These are phyloP conservation scores for Croton setiger DNA, from an alignment of 441 rosid genomes.

Conservation along the genomic window DNA sequence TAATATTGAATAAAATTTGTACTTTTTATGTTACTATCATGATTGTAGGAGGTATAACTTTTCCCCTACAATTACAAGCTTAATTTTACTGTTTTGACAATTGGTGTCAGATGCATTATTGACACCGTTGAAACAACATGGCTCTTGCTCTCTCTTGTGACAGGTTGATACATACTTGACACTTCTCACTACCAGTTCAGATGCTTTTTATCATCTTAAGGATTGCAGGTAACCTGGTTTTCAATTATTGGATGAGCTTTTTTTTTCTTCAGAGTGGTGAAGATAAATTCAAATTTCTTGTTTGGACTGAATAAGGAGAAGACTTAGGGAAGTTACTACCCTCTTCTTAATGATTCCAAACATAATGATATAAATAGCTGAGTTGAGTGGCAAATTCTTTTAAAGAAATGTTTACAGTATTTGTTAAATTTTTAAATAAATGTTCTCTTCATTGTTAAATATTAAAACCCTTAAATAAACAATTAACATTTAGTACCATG, in stretches of 20 bases:
- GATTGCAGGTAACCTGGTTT: constrained; percentile 72
- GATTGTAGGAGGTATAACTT: constrained; percentile 3
- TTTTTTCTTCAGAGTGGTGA: neutral
- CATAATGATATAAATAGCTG: neutral
- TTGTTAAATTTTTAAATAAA: neutral
- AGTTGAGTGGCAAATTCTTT: neutral
- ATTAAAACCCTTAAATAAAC: neutral
- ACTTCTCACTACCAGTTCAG: constrained; percentile 96
- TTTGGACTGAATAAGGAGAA: neutral
- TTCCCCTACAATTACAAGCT: neutral
- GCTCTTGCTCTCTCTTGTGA: constrained; percentile 26
- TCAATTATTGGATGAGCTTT: neutral
- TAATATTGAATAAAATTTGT: constrained; percentile 2
- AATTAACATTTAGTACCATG: neutral
- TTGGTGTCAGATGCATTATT: constrained; percentile 4
- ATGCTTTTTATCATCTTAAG: constrained; percentile 94
- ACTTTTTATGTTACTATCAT: neutral
- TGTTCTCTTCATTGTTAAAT: neutral
- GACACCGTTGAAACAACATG: constrained; percentile 18
- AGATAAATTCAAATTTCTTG: neutral
- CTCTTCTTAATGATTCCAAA: neutral
- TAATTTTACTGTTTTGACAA: constrained; percentile 2
- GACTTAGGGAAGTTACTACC: neutral
- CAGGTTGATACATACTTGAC: constrained; percentile 88
- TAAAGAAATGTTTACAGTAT: neutral